A percentile compares a stretch with the other conserved stretches of the same genome.
These are phyloP conservation scores for Leishmania major DNA, from an alignment of 208 protist species.

Conservation along the genomic window DNA sequence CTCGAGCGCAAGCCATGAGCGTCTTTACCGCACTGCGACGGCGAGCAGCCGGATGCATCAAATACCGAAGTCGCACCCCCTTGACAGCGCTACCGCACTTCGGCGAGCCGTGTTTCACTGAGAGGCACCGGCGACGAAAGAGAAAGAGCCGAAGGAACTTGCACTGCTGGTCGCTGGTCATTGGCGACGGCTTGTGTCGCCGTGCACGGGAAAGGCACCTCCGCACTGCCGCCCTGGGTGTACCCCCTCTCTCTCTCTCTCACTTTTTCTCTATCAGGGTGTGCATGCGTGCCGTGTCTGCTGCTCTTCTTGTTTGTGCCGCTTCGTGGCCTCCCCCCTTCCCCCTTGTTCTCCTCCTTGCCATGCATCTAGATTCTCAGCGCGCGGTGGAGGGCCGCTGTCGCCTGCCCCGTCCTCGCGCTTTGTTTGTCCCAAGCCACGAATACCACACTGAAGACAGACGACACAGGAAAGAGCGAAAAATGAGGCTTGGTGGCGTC, in stretches of 20 bases:
- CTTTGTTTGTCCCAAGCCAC: not conserved
- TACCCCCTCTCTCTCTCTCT: not conserved
- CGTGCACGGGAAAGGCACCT: not conserved
- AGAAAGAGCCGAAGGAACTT: not conserved
- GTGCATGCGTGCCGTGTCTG: not conserved
- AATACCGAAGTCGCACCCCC: conserved; percentile 10
- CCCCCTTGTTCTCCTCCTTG: conserved; percentile 19
- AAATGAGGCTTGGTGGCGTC: not conserved
- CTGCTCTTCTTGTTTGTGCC: not conserved
- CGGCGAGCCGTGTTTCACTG: conserved; percentile 66
- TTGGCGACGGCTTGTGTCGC: not conserved
- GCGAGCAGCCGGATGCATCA: conserved; percentile 59
- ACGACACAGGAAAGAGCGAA: not conserved
- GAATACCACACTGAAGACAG: not conserved
- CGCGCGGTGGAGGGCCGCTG: not conserved
- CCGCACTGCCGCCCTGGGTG: not conserved
- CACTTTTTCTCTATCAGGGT: not conserved
- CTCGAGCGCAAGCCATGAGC: conserved; percentile 44
- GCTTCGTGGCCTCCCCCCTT: not conserved
- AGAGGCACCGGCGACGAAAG: not conserved
- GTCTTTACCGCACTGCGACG: conserved; percentile 72
- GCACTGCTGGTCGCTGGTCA: not conserved
- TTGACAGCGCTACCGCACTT: conserved; percentile 9
- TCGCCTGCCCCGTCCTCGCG: conserved; percentile 3
- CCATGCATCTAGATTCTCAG: not conserved